A percentile compares a stretch with the other conserved stretches of the same genome.
Conservation (phyloP, 768 basidiomycete genomes). For the Hericium erinaceus region DNA sequence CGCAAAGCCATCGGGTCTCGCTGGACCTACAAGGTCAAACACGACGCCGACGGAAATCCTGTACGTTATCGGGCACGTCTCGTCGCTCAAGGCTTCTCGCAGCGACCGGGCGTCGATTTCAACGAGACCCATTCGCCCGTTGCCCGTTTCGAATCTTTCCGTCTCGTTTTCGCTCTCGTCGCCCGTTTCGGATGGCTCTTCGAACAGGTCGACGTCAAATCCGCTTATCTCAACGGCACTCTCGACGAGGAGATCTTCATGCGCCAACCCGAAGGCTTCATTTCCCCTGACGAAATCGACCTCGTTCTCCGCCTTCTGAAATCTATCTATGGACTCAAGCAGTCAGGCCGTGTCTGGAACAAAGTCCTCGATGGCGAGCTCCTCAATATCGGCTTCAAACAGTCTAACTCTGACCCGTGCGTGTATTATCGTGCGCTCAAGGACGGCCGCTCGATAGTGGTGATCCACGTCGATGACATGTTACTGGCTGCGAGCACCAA, state of each 20-base stretch:
- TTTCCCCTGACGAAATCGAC: no score
- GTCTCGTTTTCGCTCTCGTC: conserved; percentile 26
- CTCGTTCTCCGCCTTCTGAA: no score
- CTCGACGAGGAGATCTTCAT: conserved; percentile 34
- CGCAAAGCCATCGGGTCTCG: conserved; percentile 3
- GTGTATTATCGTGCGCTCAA: not conserved
- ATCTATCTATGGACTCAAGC: no score
- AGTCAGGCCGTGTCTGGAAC: no score
- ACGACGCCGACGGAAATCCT: conserved; percentile 18
- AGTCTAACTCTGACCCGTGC: not conserved
- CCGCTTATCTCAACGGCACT: conserved; percentile 30
- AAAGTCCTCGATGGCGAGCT: no score
- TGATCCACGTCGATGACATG: not conserved
- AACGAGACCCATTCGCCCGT: conserved; percentile 20
- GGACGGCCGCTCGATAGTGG: not conserved
- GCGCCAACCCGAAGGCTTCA: conserved; percentile 26
- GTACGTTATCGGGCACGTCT: conserved; percentile 24
- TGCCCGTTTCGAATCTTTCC: conserved; percentile 6
- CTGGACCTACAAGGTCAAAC: conserved; percentile 26
- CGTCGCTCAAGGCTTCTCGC: conserved; percentile 27
- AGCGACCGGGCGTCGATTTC: conserved; percentile 25
- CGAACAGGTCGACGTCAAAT: conserved; percentile 33
- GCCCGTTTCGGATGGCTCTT: conserved; percentile 26
- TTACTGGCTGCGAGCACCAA: not conserved
- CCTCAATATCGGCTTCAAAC: not conserved